phyloP scores from a whole-genome alignment of 2,329 filamentous ascomycete species.

The Fusarium nodosum region DNA sequence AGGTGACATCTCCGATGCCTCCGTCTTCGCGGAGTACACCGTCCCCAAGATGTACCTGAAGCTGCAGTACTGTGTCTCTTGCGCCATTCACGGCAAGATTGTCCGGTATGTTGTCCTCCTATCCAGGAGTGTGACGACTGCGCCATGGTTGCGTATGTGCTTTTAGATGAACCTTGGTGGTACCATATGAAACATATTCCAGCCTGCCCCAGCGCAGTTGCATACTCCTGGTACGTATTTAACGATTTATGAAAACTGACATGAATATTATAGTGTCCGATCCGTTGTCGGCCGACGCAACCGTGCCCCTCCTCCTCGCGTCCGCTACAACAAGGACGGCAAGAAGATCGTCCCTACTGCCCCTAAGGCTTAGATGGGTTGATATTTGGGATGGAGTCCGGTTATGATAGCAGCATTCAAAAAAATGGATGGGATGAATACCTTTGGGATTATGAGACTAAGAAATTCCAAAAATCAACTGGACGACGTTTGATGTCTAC shows the following conservation, averaged over 20 bases:
- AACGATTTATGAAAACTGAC: conserved; percentile 56
- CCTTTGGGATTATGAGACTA: conserved; percentile 52
- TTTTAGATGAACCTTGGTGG: conserved; percentile 73
- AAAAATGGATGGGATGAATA: conserved; percentile 56
- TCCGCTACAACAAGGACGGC: conserved; percentile 99
- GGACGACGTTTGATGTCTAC: conserved; percentile 47
- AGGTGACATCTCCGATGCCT: conserved; percentile 99
- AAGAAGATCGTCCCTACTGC: conserved; percentile 95
- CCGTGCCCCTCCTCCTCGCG: conserved; percentile 96
- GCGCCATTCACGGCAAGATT: conserved; percentile 99
- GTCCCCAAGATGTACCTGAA: conserved; percentile 99
- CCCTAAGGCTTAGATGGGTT: conserved; percentile 57
- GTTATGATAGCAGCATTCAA: conserved; percentile 57
- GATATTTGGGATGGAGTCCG: conserved; percentile 56
- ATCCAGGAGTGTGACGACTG: conserved; percentile 70
- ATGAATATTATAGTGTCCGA: conserved; percentile 80
- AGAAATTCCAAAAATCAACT: conserved; percentile 51
- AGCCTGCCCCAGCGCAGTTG: conserved; percentile 30
- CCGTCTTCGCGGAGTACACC: conserved; percentile 98
- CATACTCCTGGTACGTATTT: conserved; percentile 47
- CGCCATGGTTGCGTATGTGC: conserved; percentile 61
- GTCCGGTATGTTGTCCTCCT: conserved; percentile 88
- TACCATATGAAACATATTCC: conserved; percentile 58
- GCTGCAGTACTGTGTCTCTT: conserved; percentile 99
- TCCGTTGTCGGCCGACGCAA: conserved; percentile 97